Evolutionary conservation across 345 rosid species (phyloP), one percentile per base, ranked within the genome.

Genomic region (Anastatica hierochuntica): DNA sequence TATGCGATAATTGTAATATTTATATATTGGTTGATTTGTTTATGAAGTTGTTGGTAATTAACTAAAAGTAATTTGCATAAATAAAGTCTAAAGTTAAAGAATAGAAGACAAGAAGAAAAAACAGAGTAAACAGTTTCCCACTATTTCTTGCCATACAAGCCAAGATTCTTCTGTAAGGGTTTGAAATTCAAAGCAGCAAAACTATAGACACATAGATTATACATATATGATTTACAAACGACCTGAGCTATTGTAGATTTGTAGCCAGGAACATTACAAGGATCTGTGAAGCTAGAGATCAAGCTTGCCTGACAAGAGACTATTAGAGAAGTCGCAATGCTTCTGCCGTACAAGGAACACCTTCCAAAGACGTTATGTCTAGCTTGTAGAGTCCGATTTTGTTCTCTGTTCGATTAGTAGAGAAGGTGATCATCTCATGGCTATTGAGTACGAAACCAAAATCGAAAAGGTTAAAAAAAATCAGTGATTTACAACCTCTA

Each of bases 361-460:
- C 90, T 62, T 85, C 95, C 14, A 88, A 74, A 4, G 95, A 71
- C 0, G 90, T 94, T 56, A 94, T 74, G 20, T 85, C 97, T 46
- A 88, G 56, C 72, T 71, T 82, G 85, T 88, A 94, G 16, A 88
- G 47, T 61, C 99, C 99, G 29, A 55, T 15, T 56, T 73, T 71
- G 31, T 88, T 84, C 26, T 97, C 88, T 10, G 88, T 94, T 63
- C 95, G 77, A 74, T 85, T 94, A 51, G 77, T 94, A 17, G 95
- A 79, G 74, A 94, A 79, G 5, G 74, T 48, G 45, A 94, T 65
- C 71, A 69, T 75, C 62, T 88, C 97, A n/a, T n/a, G n/a, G n/a
- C n/a, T n/a, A n/a, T n/a, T n/a, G n/a, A n/a, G n/a, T n/a, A n/a
- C n/a, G n/a, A n/a, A n/a, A n/a, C n/a, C n/a, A n/a, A n/a, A n/a